Percentiles rank a stretch among this genome's conserved stretches.
phyloP scores from a whole-genome alignment of 768 basidiomycete species.

The Phaeotremella skinneri region DNA sequence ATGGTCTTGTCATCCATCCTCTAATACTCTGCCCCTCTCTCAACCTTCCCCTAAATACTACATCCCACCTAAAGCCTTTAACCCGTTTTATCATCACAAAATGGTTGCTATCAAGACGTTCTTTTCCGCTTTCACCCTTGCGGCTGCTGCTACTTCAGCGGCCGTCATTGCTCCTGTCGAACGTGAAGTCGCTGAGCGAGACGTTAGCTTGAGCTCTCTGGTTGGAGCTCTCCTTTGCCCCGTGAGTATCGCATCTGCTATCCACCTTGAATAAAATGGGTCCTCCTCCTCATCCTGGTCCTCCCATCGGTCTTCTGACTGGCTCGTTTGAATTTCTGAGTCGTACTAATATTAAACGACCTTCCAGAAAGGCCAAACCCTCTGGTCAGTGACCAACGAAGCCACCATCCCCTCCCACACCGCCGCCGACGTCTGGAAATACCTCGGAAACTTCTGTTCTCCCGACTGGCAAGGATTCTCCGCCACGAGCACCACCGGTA shows the following conservation, averaged over 20 bases:
- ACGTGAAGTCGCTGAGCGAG: background rate
- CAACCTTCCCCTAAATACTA: too few species aligned
- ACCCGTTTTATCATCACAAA: background rate
- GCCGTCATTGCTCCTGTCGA: conserved; percentile 1
- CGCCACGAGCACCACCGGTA: conserved; percentile 16
- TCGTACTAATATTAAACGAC: too few species aligned
- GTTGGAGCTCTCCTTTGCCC: conserved; percentile 7
- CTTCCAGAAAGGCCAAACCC: conserved; percentile 3
- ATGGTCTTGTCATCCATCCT: too few species aligned
- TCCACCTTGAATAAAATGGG: background rate
- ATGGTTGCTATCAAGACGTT: conserved; percentile 13
- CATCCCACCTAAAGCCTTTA: too few species aligned
- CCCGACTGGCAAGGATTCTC: conserved; percentile 32
- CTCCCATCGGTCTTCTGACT: too few species aligned
- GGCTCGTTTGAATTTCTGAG: too few species aligned
- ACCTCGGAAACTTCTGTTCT: conserved; percentile 29
- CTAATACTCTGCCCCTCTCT: too few species aligned
- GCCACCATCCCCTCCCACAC: conserved; percentile 5
- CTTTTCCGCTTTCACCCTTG: conserved; percentile 1
- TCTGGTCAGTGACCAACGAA: conserved; percentile 10
- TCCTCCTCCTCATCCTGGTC: too few species aligned
- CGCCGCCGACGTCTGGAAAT: conserved; percentile 20
- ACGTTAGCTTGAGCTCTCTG: background rate
- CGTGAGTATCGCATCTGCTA: background rate
- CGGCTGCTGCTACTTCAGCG: background rate